Evolutionary conservation across 2,329 filamentous ascomycete species (phyloP).

Genomic region (Pezicula rhizophila): DNA sequence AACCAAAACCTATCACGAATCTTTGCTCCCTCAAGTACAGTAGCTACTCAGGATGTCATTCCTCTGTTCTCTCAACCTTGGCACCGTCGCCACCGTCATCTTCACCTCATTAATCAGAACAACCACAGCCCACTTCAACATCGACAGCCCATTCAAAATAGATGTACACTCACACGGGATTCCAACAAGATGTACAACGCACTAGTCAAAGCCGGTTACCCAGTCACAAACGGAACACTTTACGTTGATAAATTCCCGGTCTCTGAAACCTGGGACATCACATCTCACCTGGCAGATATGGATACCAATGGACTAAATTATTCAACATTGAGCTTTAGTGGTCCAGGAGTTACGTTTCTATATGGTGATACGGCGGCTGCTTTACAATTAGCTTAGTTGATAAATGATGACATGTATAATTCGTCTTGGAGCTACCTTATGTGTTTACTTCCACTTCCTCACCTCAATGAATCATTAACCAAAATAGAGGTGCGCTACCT

Average conservation of each 20-base stretch:
- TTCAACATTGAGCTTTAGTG: conserved; percentile 49
- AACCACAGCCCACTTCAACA: too few relatives aligned
- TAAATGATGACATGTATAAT: conserved; percentile 21
- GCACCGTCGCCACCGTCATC: too few relatives aligned
- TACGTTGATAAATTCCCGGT: conserved; percentile 41
- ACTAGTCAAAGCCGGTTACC: conserved; percentile 33
- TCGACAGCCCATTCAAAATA: conserved; percentile 22
- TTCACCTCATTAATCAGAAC: too few relatives aligned
- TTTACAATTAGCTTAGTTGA: conserved; percentile 25
- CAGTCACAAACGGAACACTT: conserved; percentile 23
- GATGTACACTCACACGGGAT: conserved; percentile 44
- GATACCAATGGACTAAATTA: conserved; percentile 38
- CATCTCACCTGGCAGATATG: conserved; percentile 41
- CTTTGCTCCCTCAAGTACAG: too few relatives aligned
- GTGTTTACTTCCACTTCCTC: conserved; percentile 30
- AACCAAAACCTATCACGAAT: too few relatives aligned
- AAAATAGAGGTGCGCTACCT: conserved; percentile 25
- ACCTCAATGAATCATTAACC: conserved; percentile 22
- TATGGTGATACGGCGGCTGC: conserved; percentile 24
- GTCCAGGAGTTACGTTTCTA: conserved; percentile 39
- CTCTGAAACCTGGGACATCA: conserved; percentile 36
- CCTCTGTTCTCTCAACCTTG: too few relatives aligned
- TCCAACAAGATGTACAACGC: conserved; percentile 33
- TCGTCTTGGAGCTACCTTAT: conserved; percentile 34
- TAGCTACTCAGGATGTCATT: too few relatives aligned